Evolutionary conservation across 2,329 filamentous ascomycete species (phyloP).

Genomic region (Pleoardoris graminearum): DNA sequence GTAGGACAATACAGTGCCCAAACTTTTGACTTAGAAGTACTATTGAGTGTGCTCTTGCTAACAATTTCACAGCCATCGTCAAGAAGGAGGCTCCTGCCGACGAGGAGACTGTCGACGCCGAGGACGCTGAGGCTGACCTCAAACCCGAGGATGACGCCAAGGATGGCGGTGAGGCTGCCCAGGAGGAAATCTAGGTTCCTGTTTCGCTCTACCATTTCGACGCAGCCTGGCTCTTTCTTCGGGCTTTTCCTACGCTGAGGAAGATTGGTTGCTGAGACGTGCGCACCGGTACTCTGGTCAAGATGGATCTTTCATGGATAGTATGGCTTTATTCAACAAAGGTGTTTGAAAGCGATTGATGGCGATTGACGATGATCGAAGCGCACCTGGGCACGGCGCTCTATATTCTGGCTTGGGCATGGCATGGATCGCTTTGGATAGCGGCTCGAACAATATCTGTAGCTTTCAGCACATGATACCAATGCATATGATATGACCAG

Average conservation of each 20-base stretch:
- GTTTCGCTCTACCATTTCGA: background rate
- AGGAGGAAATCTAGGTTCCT: slow-evolving; percentile 19
- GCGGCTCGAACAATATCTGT: background rate
- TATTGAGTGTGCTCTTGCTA: slow-evolving; percentile 7
- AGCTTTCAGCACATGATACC: background rate
- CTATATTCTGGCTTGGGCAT: background rate
- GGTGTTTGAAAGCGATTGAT: background rate
- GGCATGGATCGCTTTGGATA: background rate
- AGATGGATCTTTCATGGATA: background rate
- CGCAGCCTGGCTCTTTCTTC: background rate
- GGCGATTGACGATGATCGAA: background rate
- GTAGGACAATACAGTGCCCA: too few species aligned
- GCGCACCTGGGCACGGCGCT: background rate
- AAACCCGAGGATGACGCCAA: background rate
- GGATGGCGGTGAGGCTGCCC: background rate
- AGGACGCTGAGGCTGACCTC: background rate
- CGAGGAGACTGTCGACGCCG: background rate
- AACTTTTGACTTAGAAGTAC: too few species aligned
- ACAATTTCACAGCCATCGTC: slow-evolving; percentile 9
- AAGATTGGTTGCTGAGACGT: background rate
- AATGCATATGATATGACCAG: background rate
- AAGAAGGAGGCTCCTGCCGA: slow-evolving; percentile 12
- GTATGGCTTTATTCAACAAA: background rate
- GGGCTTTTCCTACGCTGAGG: background rate
- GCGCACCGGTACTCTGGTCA: background rate